Conservation (phyloP, 305 asterid species). For the Ruellia speciosa region DNA sequence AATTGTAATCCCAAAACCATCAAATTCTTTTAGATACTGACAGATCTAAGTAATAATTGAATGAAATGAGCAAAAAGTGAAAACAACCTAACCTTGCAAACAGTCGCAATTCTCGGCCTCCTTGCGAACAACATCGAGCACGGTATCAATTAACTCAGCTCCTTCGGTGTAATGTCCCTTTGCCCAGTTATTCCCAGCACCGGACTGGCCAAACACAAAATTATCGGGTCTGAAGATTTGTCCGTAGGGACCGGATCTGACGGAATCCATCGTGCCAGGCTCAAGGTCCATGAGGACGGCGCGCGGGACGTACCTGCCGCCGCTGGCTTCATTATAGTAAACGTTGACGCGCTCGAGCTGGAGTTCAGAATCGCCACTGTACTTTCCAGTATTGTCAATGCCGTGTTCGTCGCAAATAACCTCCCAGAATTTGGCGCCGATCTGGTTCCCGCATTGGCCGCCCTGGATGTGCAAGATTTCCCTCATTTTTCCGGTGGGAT, state of each 20-base stretch:
- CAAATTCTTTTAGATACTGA: no score
- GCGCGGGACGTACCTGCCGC: conserved; percentile 51
- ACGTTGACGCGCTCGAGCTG: conserved; percentile 49
- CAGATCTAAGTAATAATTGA: background rate
- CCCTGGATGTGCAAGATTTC: conserved; percentile 48
- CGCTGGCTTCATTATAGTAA: conserved; percentile 52
- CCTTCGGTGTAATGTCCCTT: conserved; percentile 57
- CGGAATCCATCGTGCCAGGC: conserved; percentile 51
- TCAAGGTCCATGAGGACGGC: conserved; percentile 56
- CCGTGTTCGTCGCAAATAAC: conserved; percentile 55
- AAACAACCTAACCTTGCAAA: conserved; percentile 53
- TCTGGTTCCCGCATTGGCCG: conserved; percentile 50
- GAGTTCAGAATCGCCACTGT: conserved; percentile 39
- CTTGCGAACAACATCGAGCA: conserved; percentile 51
- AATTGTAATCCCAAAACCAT: no score
- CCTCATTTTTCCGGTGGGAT: conserved; percentile 31
- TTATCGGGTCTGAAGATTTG: conserved; percentile 53
- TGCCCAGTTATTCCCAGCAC: conserved; percentile 48
- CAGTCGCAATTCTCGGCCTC: conserved; percentile 56
- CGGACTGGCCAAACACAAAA: conserved; percentile 49
- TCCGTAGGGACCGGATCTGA: conserved; percentile 42
- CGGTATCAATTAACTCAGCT: conserved; percentile 45
- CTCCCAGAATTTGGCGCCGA: conserved; percentile 52
- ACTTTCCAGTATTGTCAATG: conserved; percentile 37
- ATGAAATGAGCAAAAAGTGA: background rate